phyloP scores from a whole-genome alignment of 805 yeast genomes.

The Hanseniaspora occidentalis region DNA sequence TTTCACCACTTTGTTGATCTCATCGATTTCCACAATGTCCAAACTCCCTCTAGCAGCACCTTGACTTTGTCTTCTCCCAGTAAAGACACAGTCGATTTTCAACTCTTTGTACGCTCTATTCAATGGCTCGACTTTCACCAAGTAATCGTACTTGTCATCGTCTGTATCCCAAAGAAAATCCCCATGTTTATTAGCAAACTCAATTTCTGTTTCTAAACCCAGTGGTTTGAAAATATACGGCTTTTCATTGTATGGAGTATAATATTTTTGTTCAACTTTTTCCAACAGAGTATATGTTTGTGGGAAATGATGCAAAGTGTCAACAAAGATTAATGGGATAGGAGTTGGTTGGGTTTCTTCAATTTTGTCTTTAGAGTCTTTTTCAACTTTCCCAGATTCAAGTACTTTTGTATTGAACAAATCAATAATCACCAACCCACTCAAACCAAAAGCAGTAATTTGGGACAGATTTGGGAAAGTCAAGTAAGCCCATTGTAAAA shows the following conservation, averaged over 20 bases:
- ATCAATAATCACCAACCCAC: conserved; percentile 82
- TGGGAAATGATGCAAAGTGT: conserved; percentile 89
- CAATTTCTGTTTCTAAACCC: conserved; percentile 41
- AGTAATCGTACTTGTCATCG: conserved; percentile 69
- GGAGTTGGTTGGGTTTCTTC: conserved; percentile 24
- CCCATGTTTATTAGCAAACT: conserved; percentile 60
- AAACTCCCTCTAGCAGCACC: conserved; percentile 71
- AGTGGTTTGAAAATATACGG: conserved; percentile 60
- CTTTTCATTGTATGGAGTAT: conserved; percentile 17
- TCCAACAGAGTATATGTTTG: conserved; percentile 73
- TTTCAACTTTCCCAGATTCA: conserved; percentile 8
- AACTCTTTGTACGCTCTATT: conserved; percentile 70
- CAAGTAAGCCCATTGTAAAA: conserved; percentile 69
- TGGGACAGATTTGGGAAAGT: conserved; percentile 78
- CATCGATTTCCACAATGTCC: conserved; percentile 68
- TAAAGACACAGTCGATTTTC: conserved; percentile 70
- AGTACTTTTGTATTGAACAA: conserved; percentile 36
- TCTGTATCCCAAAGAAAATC: conserved; percentile 72
- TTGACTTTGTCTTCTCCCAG: conserved; percentile 84
- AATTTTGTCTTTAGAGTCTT: conserved; percentile 8
- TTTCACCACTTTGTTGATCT: conserved; percentile 56
- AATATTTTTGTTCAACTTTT: conserved; percentile 42
- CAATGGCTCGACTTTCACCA: conserved; percentile 88
- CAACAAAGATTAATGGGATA: conserved; percentile 70
- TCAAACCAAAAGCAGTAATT: conserved; percentile 90